phyloP scores from a whole-genome alignment of 2,329 filamentous ascomycete genomes.

The Trichothecium roseum region DNA sequence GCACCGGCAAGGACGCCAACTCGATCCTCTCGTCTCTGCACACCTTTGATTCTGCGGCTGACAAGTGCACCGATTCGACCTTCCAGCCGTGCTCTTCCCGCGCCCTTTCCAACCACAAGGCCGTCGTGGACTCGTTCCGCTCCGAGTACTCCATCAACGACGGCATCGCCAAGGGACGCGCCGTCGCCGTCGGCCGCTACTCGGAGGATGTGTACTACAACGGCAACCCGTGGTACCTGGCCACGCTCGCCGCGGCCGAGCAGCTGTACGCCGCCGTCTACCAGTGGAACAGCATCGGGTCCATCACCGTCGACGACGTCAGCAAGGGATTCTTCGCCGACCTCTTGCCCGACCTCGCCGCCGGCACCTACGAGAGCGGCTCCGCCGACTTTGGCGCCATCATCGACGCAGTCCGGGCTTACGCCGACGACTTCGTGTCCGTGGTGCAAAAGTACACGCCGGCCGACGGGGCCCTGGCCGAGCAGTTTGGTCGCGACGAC shows the following conservation, averaged over 20 bases:
- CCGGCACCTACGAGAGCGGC: conserved; percentile 49
- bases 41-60: conserved; percentile 56
- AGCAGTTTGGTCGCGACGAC: conserved; percentile 50
- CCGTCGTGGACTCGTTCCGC: conserved; percentile 65
- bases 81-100: conserved; percentile 69
- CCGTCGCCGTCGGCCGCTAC: conserved; percentile 57
- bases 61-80: conserved; percentile 55
- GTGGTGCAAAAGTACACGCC: conserved; percentile 54
- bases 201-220: conserved; percentile 64
- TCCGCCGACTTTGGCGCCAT: conserved; percentile 42
- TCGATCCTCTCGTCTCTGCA: conserved; percentile 57
- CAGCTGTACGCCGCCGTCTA: conserved; percentile 68
- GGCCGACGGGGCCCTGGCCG: conserved; percentile 51
- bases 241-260: conserved; percentile 68
- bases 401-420: conserved; percentile 43
- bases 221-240: conserved; percentile 75
- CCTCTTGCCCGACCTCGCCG: conserved; percentile 44
- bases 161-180: conserved; percentile 47
- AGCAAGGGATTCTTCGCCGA: conserved; percentile 65
- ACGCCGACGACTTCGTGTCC: conserved; percentile 51
- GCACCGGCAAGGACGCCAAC: conserved; percentile 63
- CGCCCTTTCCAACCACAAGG: conserved; percentile 67
- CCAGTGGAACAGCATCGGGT: conserved; percentile 55
- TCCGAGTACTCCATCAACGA: conserved; percentile 57
- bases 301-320: conserved; percentile 51